Percentiles rank a stretch among this genome's conserved stretches.
These are phyloP conservation scores for Sutorius eximius DNA, from an alignment of 1,284 basidiomycete species.

Conservation along the genomic window DNA sequence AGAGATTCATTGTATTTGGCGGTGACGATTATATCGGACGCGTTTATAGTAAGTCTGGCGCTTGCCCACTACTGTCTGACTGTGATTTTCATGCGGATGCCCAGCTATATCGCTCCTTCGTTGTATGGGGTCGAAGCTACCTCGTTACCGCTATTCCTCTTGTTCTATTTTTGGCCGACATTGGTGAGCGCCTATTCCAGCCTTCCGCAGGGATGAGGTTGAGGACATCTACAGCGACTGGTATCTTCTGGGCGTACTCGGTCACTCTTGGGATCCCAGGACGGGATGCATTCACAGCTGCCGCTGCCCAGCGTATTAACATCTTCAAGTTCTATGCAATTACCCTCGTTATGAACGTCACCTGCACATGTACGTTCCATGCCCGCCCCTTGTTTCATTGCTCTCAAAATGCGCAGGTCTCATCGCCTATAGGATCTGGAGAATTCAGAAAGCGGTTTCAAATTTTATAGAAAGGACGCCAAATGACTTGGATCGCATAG, in stretches of 20 bases:
- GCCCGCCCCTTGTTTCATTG: not conserved
- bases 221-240: constrained; percentile 6
- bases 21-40: constrained; percentile 20
- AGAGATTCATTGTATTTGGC: constrained; percentile 20
- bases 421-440: constrained; percentile 22
- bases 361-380: constrained; percentile 16
- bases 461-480: not conserved
- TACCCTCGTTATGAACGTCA: constrained; percentile 20
- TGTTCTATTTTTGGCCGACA: constrained; percentile 22
- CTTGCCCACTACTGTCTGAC: too few species aligned
- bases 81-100: not conserved
- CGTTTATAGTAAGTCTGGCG: constrained; percentile 15
- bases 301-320: constrained; percentile 11
- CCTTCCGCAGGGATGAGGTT: not conserved
- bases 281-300: constrained; percentile 7
- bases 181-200: constrained; percentile 8
- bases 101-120: constrained; percentile 28
- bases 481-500: not conserved
- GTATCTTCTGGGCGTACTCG: constrained; percentile 21
- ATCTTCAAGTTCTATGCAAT: constrained; percentile 12
- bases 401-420: constrained; percentile 8
- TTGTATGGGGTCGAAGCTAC: constrained; percentile 23
- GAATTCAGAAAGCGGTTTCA: constrained; percentile 11
- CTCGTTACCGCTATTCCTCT: constrained; percentile 8
- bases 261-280: constrained; percentile 2